Base-by-base conservation (phyloP, 208 protist species). In the Strigomonas culicis region DNA sequence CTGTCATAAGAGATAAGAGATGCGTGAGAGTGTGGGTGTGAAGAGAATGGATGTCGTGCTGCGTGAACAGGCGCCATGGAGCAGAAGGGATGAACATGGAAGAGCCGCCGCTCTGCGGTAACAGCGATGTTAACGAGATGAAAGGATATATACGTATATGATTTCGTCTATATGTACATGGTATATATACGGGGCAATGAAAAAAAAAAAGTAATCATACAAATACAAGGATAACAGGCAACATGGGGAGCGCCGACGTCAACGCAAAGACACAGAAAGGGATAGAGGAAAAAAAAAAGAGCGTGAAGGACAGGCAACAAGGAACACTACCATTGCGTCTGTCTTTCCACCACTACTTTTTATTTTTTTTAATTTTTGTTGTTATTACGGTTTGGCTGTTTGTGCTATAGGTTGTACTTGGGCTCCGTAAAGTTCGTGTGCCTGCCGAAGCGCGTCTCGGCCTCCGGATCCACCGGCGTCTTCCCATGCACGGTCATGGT, bases 401-500 rank as follows among this genome's bases (percentile, higher is more conserved):
- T 49, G 2, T 36, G 4, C 34, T 65, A 63, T 52, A 56, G 34
- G 25, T 57, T 66, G 49, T 93, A 95, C 72, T 95, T 95, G 44
- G 69, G 64, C 41, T 95, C 84, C 2, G 67, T 87, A 60, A 95
- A 95, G 70, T 92, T 80, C 17, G 89, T 90, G 73, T 92, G 83
- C 65, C 79, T 80, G n/a, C 82, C 84, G 62, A 90, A 89, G 19
- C 76, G 80, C n/a, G 84, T 75, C n/a, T 44, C 43, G 41, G 73
- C 63, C 17, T 66, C 41, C 8, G 83, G 81, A 49, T 88, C 84
- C 10, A 65, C 74, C 17, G 86, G 80, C 19, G 89, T 93, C 82
- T 95, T 95, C 28, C 89, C 89, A 64, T 89, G 86, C 46, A 95
- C 86, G 30, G 70, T 80, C 89, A 95, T 95, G 4, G 75, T 91